These are phyloP conservation scores for Cynara cardunculus DNA, from an alignment of 129 eudicot genomes.

Conservation along the genomic window DNA sequence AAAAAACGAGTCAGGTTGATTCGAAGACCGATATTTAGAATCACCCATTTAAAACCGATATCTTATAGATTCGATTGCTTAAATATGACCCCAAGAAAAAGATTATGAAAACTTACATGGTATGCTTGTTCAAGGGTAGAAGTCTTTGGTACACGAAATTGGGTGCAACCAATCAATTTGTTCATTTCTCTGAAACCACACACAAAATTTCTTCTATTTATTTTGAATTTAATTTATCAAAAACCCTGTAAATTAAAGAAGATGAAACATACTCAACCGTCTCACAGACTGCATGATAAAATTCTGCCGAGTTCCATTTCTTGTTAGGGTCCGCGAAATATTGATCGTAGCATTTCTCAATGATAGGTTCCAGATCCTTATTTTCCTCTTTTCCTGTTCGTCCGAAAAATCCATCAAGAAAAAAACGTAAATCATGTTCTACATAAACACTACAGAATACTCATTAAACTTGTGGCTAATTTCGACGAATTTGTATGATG, in stretches of 20 bases:
- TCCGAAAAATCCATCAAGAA: not conserved
- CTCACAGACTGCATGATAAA: conserved; percentile 62
- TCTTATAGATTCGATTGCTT: not conserved
- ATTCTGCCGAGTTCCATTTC: conserved; percentile 41
- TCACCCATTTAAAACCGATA: not conserved
- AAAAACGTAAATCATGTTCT: not conserved
- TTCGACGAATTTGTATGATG: not conserved
- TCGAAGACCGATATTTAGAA: not conserved
- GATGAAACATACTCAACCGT: conserved; percentile 72
- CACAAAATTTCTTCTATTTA: too few relatives aligned
- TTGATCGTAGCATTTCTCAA: conserved; percentile 45
- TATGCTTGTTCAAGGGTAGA: conserved; percentile 47
- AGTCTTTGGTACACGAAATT: conserved; percentile 57
- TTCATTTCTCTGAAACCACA: conserved; percentile 60
- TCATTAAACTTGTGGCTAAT: not conserved
- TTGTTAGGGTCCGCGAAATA: conserved; percentile 37
- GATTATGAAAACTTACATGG: conserved; percentile 41
- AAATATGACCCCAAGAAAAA: not conserved
- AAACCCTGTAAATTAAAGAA: too few relatives aligned
- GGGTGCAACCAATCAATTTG: conserved; percentile 65
- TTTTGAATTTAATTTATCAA: too few relatives aligned
- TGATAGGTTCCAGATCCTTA: conserved; percentile 39
- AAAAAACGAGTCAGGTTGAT: not conserved
- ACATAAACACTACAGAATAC: not conserved
- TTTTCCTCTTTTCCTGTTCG: conserved; percentile 55